Conservation (phyloP, 352 stramenopile genomes). For the Phytophthora ramorum region DNA sequence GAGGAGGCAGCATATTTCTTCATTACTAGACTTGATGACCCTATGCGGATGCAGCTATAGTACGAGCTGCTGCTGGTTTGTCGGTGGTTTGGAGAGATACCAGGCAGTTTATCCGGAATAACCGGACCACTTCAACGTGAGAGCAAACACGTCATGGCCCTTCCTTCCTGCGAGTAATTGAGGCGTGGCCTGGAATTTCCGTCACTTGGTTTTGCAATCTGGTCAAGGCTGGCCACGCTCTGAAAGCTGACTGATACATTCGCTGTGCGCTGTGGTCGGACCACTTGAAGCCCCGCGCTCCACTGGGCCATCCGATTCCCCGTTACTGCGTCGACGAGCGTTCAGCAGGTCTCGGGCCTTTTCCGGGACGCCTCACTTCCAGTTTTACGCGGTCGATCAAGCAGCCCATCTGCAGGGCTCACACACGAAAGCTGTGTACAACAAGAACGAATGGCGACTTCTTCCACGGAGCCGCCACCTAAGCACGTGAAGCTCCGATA, state of each 20-base stretch:
- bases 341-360: conserved; percentile 11
- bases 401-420: not conserved
- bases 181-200: conserved; percentile 6
- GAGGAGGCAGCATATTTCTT: not conserved
- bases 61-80: not conserved
- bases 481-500: conserved; percentile 33
- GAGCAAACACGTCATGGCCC: not conserved
- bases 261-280: conserved; percentile 14
- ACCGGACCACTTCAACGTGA: conserved; percentile 4
- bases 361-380: conserved; percentile 12
- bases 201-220: conserved; percentile 12
- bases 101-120: not conserved
- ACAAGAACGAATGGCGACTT: conserved; percentile 17
- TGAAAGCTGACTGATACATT: conserved; percentile 14
- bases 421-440: not conserved
- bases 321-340: conserved; percentile 12
- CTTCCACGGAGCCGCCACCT: conserved; percentile 18
- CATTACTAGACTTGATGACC: not conserved
- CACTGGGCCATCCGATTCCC: conserved; percentile 2
- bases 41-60: not conserved
- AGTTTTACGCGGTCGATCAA: conserved; percentile 10
- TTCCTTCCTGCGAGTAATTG: conserved; percentile 11
- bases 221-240: conserved; percentile 4
- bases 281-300: conserved; percentile 13
- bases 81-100: not conserved